Evolutionary conservation across 2,329 filamentous ascomycete genomes (phyloP), one percentile per base, ranked within the genome.

Genomic region (Fusarium lateritium): DNA sequence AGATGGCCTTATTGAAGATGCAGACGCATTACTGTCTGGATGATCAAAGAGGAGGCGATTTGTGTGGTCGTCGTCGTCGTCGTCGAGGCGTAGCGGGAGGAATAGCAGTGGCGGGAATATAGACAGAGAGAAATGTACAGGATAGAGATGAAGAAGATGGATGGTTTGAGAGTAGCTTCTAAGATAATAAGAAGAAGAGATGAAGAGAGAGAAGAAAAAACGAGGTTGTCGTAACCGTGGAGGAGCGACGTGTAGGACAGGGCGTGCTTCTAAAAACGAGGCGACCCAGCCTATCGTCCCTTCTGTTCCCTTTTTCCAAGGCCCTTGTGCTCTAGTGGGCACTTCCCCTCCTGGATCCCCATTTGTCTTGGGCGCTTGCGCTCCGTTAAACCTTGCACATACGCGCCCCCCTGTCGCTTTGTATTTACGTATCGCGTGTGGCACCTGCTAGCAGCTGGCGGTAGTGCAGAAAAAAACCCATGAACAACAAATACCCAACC

Each of bases 361-460:
- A 65, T 65, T 64, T 59, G 49, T 67, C 55, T 69, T 64, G 34
- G 57, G 62, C 67, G 66, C 65, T 65, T 70, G 54, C 61, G 53
- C 73, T 75, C 74, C 73, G 69, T 74, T 73, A 79, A 79, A 78
- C 74, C 75, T 65, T 65, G 62, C 52, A 60, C 67, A 71, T 74
- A 69, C 77, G 77, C 73, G 63, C 68, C 46, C 62, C 62, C 65
- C 71, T 65, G 61, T 61, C 65, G 61, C 63, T 69, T 65, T 63
- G 56, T 65, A 61, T 58, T 57, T 60, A 57, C 42, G 56, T 47
- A 60, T 57, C 42, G 42, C 53, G 53, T 42, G 21, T 65, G 53
- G 60, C 61, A 64, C 44, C 40, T 46, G 51, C 62, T 65, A 65
- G 47, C 62, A 64, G 47, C 61, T 64, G 61, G 40, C 59, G 34